A percentile compares a stretch with the other conserved stretches of the same genome.
Conservation (phyloP, 139 green algal genomes). For the Volvox africanus region DNA sequence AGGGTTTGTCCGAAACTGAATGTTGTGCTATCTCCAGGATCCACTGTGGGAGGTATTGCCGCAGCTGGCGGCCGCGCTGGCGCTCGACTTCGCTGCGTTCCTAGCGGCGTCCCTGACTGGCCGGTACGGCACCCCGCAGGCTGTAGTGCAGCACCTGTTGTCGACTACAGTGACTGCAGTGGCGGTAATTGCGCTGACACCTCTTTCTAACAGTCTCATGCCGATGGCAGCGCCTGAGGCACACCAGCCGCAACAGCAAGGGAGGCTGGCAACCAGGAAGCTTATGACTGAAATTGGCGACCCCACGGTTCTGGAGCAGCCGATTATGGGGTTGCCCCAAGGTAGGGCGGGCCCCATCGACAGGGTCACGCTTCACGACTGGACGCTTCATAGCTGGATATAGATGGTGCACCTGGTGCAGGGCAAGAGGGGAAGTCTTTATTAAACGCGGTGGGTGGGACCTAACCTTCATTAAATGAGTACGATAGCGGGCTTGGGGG, state of each 20-base stretch:
- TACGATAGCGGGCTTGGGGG: too few relatives aligned
- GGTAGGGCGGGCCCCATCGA: not conserved
- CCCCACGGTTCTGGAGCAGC: not conserved
- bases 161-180: not conserved
- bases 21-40: not conserved
- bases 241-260: not conserved
- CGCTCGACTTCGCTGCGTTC: constrained; percentile 38
- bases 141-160: constrained; percentile 11
- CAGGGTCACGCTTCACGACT: too few relatives aligned
- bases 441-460: too few relatives aligned
- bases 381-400: too few relatives aligned
- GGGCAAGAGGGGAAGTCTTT: too few relatives aligned
- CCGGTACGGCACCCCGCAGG: not conserved
- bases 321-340: not conserved
- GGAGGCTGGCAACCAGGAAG: too few relatives aligned
- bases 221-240: not conserved
- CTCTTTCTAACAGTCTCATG: not conserved
- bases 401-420: too few relatives aligned
- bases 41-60: constrained; percentile 3
- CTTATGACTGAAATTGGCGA: not conserved
- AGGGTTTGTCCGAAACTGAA: too few relatives aligned
- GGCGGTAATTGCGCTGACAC: constrained; percentile 7
- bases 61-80: not conserved
- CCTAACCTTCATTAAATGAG: too few relatives aligned
- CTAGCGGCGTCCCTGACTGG: not conserved